Evolutionary conservation across 305 asterid species (phyloP).

Genomic region (Lippia alba): DNA sequence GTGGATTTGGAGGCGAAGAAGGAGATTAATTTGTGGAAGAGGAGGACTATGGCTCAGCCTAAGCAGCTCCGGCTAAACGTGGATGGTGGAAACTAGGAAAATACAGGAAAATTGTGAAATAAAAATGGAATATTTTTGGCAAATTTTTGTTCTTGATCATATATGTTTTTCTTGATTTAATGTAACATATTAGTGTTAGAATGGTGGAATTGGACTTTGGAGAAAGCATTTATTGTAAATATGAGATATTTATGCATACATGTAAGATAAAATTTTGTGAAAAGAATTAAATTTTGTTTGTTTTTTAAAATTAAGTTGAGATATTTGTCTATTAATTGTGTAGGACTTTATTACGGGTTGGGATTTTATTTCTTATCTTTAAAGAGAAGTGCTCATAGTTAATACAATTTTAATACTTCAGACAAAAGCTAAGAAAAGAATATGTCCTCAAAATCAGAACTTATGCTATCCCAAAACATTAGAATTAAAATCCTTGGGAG

Average conservation of each 20-base stretch:
- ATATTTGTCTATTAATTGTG: neutral
- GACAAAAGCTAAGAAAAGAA: neutral
- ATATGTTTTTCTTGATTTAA: neutral
- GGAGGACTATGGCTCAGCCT: slow-evolving; percentile 57
- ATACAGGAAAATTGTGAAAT: neutral
- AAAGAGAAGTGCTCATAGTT: neutral
- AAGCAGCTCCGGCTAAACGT: slow-evolving; percentile 46
- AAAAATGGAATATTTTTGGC: no score
- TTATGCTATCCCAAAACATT: neutral
- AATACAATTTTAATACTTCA: neutral
- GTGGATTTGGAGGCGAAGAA: slow-evolving; percentile 64
- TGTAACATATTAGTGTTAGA: neutral
- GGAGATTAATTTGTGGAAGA: slow-evolving; percentile 77
- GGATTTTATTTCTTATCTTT: neutral
- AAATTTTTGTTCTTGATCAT: neutral
- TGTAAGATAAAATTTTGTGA: neutral
- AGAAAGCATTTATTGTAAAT: slow-evolving; percentile 5
- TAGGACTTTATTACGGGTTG: neutral
- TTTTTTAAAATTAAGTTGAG: neutral
- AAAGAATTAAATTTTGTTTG: neutral
- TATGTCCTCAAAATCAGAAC: neutral
- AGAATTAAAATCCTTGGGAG: no score
- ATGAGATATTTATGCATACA: slow-evolving; percentile 1
- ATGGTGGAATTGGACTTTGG: slow-evolving; percentile 2
- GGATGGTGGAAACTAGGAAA: slow-evolving; percentile 21